Evolutionary conservation across 1,284 basidiomycete genomes (phyloP), one percentile per base, ranked within the genome.

Genomic region (Golubevia sp.): DNA sequence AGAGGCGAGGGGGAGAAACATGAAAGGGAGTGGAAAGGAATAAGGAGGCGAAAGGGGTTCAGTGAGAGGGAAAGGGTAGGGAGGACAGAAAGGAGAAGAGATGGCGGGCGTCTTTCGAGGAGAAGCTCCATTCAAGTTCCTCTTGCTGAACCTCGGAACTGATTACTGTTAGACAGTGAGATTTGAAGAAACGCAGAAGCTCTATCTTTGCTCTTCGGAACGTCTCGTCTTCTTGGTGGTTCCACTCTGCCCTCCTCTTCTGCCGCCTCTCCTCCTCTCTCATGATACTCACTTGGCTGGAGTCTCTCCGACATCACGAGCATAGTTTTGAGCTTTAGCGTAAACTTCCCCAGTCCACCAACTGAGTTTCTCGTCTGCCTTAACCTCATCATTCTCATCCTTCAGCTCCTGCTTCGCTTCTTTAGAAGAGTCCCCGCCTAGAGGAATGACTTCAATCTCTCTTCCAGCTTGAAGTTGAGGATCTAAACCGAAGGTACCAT

Each of bases 331-430:
- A 21, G 77, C 77, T 53, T 71, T 62, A 34, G 77, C 77, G 58
- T 82, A 82, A 57, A 80, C 65, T 61, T 78, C 76, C 25, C 79
- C 79, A 0, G 79, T 82, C 58, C 69, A 68, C 76, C 76, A 82
- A 71, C 70, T 73, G 49, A 82, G 71, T 18, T 56, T 55, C 20
- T 74, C 77, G 24, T 66, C 66, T 30, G 63, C 59, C 59, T 70
- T 63, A 49, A 80, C 63, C 56, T 71, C 67, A 53, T 82, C 79
- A 18, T 61, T 71, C 15, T 65, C 64, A 50, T 79, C 79, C 55
- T 66, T 68, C 66, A 81, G 68, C 56, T 59, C 51, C 67, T 80
- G 76, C 66, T 76, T 73, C 53, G 71, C 65, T 48, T 62, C 59
- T 24, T 3, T 55, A 1, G n/a, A 48, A 2, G 15, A 13, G 53